phyloP scores from a whole-genome alignment of 129 eudicot species.

The Centaurea solstitialis region DNA sequence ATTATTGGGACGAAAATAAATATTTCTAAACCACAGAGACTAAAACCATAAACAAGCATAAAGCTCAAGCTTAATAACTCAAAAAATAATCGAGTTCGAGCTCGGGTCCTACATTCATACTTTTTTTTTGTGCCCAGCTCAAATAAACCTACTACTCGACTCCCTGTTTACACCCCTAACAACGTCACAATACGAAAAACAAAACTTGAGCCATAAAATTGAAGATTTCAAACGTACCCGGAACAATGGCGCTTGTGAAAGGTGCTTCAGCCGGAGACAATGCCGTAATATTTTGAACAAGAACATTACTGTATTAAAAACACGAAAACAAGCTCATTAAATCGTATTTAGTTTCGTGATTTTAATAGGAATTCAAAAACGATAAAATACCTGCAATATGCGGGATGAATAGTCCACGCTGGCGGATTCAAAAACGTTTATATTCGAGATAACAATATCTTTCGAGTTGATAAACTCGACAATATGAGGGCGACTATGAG shows the following conservation, averaged over 20 bases:
- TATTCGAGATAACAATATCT: conserved; percentile 71
- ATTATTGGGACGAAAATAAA: too few relatives aligned
- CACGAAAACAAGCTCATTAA: conserved; percentile 21
- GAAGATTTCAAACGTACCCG: conserved; percentile 49
- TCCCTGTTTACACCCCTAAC: neutral
- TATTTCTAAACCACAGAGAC: too few relatives aligned
- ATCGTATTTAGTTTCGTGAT: neutral
- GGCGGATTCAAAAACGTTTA: conserved; percentile 89
- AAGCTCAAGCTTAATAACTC: too few relatives aligned
- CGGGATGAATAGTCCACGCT: conserved; percentile 72
- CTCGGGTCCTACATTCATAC: too few relatives aligned
- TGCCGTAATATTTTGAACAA: conserved; percentile 76
- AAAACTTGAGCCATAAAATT: neutral
- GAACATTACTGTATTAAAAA: conserved; percentile 59
- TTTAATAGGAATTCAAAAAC: neutral
- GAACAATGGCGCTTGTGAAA: conserved; percentile 77
- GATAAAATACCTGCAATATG: conserved; percentile 75
- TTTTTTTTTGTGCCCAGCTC: too few relatives aligned
- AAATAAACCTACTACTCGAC: too few relatives aligned
- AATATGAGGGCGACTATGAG: conserved; percentile 77
- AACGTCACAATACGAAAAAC: neutral
- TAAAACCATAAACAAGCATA: too few relatives aligned
- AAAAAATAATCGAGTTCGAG: too few relatives aligned
- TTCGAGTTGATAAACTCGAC: conserved; percentile 72
- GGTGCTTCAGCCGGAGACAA: conserved; percentile 70